phyloP scores from a whole-genome alignment of 768 basidiomycete species.

The Russula sp. region DNA sequence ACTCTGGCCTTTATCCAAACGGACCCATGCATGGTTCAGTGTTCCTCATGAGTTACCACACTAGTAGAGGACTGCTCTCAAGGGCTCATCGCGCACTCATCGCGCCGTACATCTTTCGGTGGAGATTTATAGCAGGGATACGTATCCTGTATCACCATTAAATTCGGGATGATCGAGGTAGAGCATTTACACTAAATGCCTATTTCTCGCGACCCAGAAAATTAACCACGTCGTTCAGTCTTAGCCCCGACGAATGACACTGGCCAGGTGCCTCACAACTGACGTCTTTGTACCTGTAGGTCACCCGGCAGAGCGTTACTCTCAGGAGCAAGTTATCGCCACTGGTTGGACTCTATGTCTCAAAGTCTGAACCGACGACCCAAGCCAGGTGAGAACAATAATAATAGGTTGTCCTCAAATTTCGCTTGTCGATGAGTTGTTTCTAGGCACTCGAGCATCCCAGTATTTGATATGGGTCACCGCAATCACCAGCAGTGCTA shows the following conservation, averaged over 20 bases:
- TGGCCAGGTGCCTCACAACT: background rate
- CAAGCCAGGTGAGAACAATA: no score
- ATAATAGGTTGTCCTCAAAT: no score
- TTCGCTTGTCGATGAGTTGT: no score
- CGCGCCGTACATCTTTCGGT: no score
- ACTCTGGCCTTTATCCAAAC: no score
- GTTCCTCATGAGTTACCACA: no score
- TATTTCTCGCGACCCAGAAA: background rate
- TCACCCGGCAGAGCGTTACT: background rate
- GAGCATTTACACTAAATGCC: background rate
- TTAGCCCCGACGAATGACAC: background rate
- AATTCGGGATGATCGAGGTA: no score
- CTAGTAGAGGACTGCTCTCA: background rate
- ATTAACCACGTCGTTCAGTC: background rate
- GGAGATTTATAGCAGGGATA: no score
- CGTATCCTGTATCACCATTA: no score
- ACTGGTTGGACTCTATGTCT: background rate
- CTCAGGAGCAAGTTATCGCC: background rate
- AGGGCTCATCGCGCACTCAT: background rate
- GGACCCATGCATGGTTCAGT: no score
- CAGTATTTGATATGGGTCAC: background rate
- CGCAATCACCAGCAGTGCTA: background rate
- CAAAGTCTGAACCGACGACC: no score
- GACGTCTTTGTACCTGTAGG: background rate
- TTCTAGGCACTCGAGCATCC: no score